Evolutionary conservation across 2,329 filamentous ascomycete species (phyloP).

Genomic region (Neonectria hederae): DNA sequence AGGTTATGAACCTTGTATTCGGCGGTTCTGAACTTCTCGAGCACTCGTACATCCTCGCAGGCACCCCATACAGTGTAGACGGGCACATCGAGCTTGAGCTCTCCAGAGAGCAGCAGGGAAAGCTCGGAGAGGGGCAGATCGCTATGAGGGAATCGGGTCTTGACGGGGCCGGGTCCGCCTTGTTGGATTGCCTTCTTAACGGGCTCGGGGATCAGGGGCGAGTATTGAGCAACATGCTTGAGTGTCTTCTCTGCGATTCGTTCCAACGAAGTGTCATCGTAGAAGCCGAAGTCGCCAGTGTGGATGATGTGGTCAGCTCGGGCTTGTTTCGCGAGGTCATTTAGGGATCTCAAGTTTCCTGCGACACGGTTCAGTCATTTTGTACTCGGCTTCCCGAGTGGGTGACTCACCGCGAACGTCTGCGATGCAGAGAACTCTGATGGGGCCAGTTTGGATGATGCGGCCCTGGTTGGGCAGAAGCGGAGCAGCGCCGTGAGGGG

Average conservation of each 20-base stretch:
- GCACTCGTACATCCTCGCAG: conserved; percentile 95
- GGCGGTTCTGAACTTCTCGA: conserved; percentile 96
- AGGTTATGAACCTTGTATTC: conserved; percentile 98
- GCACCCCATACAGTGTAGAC: conserved; percentile 99
- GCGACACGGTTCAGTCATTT: conserved; percentile 28
- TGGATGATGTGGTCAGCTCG: conserved; percentile 98
- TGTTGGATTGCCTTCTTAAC: conserved; percentile 74
- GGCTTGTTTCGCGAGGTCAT: conserved; percentile 94
- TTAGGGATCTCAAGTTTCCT: conserved; percentile 96
- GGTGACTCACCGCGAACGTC: conserved; percentile 71
- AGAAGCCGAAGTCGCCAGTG: conserved; percentile 99
- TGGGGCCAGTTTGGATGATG: conserved; percentile 71
- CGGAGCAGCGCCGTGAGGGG: conserved; percentile 68
- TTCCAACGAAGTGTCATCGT: conserved; percentile 94
- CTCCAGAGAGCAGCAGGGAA: conserved; percentile 85
- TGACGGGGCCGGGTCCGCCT: conserved; percentile 79
- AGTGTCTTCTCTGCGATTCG: conserved; percentile 98
- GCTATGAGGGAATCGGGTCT: conserved; percentile 81
- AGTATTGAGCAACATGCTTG: conserved; percentile 98
- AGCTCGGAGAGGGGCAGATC: conserved; percentile 94
- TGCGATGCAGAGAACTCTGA: conserved; percentile 75
- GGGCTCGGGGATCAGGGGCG: conserved; percentile 85
- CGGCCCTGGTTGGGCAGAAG: conserved; percentile 75
- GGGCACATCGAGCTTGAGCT: conserved; percentile 90
- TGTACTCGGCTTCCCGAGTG: conserved; percentile 25